These are phyloP conservation scores for Mucor racemosus DNA, from an alignment of 371 early-diverging fungal species.

Conservation along the genomic window DNA sequence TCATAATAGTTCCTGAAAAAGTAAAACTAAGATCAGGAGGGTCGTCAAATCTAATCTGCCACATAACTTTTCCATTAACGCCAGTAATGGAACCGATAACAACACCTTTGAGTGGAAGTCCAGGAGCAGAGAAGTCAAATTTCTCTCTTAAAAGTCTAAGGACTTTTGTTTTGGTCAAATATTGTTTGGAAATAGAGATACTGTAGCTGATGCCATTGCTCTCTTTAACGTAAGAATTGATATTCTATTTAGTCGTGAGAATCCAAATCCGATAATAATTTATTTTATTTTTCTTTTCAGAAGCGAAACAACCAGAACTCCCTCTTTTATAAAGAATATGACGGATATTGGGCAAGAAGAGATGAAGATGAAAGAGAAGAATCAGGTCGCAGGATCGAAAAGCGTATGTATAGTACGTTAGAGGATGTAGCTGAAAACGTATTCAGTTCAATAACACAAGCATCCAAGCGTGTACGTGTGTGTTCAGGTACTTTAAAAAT, in stretches of 20 bases:
- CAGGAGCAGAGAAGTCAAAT: too few relatives aligned
- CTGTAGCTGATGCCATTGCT: conserved; percentile 13
- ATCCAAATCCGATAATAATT: conserved; percentile 10
- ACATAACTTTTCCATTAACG: too few relatives aligned
- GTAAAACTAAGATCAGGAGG: too few relatives aligned
- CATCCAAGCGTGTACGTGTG: conserved; percentile 12
- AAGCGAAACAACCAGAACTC: conserved; percentile 12
- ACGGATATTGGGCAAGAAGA: conserved; percentile 9
- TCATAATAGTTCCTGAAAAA: too few relatives aligned
- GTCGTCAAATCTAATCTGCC: too few relatives aligned
- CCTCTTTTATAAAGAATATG: conserved; percentile 10
- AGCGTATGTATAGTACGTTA: conserved; percentile 10
- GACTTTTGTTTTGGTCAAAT: too few relatives aligned
- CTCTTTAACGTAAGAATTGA: conserved; percentile 10
- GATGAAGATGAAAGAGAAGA: conserved; percentile 14
- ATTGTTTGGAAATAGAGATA: too few relatives aligned
- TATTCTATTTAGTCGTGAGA: conserved; percentile 10
- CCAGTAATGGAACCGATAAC: too few relatives aligned
- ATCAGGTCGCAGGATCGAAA: conserved; percentile 12
- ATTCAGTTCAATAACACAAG: conserved; percentile 5
- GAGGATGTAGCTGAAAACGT: conserved; percentile 9
- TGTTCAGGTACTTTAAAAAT: too few relatives aligned
- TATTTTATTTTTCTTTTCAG: conserved; percentile 17
- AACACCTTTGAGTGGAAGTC: too few relatives aligned
- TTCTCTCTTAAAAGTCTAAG: conserved; percentile 5